phyloP scores from a whole-genome alignment of 306 rosid genomes.

The Carpinus viminea region DNA sequence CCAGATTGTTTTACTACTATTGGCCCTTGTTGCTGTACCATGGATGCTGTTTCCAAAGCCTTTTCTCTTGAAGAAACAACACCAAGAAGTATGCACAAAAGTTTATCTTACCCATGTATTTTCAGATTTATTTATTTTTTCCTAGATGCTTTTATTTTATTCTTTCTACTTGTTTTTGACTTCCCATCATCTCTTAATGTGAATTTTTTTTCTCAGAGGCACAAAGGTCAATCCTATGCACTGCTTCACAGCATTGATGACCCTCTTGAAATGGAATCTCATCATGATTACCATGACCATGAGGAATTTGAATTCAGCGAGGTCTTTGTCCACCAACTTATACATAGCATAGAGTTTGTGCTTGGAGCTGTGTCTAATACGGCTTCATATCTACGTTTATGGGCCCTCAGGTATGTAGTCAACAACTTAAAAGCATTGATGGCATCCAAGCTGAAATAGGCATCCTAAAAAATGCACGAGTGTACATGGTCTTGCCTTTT shows the following conservation, averaged over 20 bases:
- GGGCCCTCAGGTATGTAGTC: constrained; percentile 85
- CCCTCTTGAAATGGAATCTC: constrained; percentile 54
- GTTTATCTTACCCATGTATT: background rate
- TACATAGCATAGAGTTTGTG: constrained; percentile 94
- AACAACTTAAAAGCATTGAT: background rate
- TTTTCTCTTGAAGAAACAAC: constrained; percentile 87
- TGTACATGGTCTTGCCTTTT: background rate
- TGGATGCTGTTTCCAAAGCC: constrained; percentile 99
- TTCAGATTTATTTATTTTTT: background rate
- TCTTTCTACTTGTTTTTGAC: constrained; percentile 16
- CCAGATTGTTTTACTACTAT: constrained; percentile 72
- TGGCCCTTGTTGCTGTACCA: constrained; percentile 85
- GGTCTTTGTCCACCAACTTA: constrained; percentile 90
- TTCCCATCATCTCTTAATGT: constrained; percentile 17
- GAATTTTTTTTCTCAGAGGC: constrained; percentile 62
- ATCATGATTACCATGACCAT: constrained; percentile 49
- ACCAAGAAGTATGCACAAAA: constrained; percentile 56
- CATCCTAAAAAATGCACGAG: background rate
- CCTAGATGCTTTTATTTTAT: background rate
- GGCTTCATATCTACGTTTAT: constrained; percentile 95
- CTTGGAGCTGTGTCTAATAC: constrained; percentile 97
- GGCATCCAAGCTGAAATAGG: background rate
- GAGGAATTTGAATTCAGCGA: constrained; percentile 89
- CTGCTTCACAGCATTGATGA: constrained; percentile 58
- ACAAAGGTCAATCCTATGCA: constrained; percentile 69